Base-by-base conservation (phyloP, 2,329 filamentous ascomycete genomes). In the Neopestalotiopsis clavispora region DNA sequence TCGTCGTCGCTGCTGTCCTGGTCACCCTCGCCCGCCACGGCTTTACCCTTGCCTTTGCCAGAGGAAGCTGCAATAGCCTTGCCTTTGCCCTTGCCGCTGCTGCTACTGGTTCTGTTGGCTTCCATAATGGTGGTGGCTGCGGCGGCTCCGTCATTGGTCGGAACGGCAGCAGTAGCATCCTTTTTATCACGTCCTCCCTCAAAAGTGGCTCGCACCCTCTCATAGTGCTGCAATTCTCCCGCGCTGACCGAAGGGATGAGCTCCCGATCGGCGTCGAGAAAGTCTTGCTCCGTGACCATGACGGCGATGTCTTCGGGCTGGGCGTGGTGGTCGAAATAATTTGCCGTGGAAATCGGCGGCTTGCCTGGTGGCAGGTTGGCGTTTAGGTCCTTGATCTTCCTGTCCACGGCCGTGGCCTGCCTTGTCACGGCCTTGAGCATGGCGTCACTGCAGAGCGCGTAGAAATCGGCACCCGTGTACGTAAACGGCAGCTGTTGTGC, bases 391-490 rank as follows among this genome's bases (percentile, higher is more conserved):
- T 87, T 87, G 73, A 99, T 92, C 80, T 96, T 96, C 65, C 89
- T 85, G 78, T 99, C 96, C 2, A 98, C 95, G 1, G 89, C 86
- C 1, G 90, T 88, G 2, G 96, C 94, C 78, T 97, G 94, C 4
- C 96, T 90, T 2, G 96, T 99, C 69, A 99, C 95, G 23, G 96
- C 96, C 80, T 99, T 98, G 74, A 99, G 91, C 96, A 99, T 99
- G 65, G 96, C 94, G 80, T 99, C 96, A 58, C 94, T 97, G 84
- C 95, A 98, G 23, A 99, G 87, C 0, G 96, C 96, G 81, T 99
- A 99, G 77, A 99, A 91, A 82, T 99, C 96, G 71, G 96, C 96
- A 76, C 96, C 96, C 0, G 96, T 99, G 82, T 98, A 99, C 2
- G 95, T 98, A 78, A 98, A 96, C 0, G 96, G 96, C 4, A 99